Conservation (phyloP, 148 eudicot species). For the Talinum fruticosum region DNA sequence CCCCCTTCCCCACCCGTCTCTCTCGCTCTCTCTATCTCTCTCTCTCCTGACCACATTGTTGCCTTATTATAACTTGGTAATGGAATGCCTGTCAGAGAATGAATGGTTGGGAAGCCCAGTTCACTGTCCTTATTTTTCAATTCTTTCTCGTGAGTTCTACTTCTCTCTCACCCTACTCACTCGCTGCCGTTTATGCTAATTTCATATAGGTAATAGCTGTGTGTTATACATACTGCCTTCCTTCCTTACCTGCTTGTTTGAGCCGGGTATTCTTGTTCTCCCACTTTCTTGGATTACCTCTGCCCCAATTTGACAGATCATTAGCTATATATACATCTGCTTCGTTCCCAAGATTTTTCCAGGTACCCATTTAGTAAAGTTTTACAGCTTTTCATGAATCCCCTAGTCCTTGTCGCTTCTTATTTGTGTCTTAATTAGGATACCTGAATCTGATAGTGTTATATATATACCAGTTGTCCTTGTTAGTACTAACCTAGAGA, state of each 20-base stretch:
- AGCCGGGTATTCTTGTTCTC: constrained; percentile 20
- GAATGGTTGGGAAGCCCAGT: constrained; percentile 58
- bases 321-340: constrained; percentile 14
- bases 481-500: neutral
- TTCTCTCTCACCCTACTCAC: constrained; percentile 15
- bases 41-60: constrained; percentile 15
- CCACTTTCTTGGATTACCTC: constrained; percentile 33
- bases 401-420: neutral
- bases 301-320: constrained; percentile 19
- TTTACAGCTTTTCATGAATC: constrained; percentile 24
- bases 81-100: constrained; percentile 53
- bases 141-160: constrained; percentile 35
- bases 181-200: constrained; percentile 11
- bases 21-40: constrained; percentile 8
- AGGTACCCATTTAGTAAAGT: constrained; percentile 19
- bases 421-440: constrained; percentile 13
- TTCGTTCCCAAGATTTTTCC: constrained; percentile 20
- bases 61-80: constrained; percentile 27
- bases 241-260: constrained; percentile 21
- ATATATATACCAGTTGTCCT: neutral
- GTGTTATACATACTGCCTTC: constrained; percentile 11
- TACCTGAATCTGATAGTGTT: neutral
- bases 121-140: constrained; percentile 44
- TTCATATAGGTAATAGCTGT: constrained; percentile 13
- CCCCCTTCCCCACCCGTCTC: no score